Conservation (phyloP, 2,329 filamentous ascomycete species). For the Nigrospora oryzae region DNA sequence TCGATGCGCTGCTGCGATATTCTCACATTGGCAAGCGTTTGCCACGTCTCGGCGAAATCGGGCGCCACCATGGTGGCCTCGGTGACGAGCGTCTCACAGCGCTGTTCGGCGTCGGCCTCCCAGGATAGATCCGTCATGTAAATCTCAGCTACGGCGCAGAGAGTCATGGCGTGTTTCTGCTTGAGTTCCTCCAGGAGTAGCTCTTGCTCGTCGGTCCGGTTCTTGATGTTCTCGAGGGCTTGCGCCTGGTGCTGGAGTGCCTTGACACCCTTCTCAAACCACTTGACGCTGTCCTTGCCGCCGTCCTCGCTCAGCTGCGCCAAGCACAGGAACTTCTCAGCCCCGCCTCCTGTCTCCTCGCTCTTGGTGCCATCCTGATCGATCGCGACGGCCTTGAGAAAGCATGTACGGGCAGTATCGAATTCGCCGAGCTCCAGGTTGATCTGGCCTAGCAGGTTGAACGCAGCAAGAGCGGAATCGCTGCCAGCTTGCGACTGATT, state of each 20-base stretch:
- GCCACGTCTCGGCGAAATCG: conserved; percentile 77
- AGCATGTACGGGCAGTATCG: conserved; percentile 63
- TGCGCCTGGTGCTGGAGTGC: conserved; percentile 67
- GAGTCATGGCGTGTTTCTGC: conserved; percentile 75
- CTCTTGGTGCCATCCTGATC: conserved; percentile 67
- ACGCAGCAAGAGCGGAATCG: conserved; percentile 52
- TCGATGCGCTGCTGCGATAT: conserved; percentile 77
- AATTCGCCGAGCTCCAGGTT: conserved; percentile 75
- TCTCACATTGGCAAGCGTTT: conserved; percentile 87
- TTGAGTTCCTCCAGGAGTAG: conserved; percentile 57
- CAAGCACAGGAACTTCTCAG: conserved; percentile 91
- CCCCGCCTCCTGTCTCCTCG: conserved; percentile 68
- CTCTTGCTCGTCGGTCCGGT: conserved; percentile 21
- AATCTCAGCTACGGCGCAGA: conserved; percentile 90
- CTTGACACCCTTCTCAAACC: conserved; percentile 63
- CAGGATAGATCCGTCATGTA: conserved; percentile 98
- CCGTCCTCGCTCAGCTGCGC: conserved; percentile 77
- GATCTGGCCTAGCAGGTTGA: conserved; percentile 75
- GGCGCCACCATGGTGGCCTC: conserved; percentile 84
- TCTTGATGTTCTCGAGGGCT: conserved; percentile 43
- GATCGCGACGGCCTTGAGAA: conserved; percentile 63
- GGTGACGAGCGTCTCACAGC: conserved; percentile 82
- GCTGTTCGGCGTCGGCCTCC: conserved; percentile 83
- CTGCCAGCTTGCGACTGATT: conserved; percentile 17
- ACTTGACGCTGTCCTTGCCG: conserved; percentile 54